These are phyloP conservation scores for Xylariaceae sp. DNA, from an alignment of 2,329 filamentous ascomycete genomes.

Conservation along the genomic window DNA sequence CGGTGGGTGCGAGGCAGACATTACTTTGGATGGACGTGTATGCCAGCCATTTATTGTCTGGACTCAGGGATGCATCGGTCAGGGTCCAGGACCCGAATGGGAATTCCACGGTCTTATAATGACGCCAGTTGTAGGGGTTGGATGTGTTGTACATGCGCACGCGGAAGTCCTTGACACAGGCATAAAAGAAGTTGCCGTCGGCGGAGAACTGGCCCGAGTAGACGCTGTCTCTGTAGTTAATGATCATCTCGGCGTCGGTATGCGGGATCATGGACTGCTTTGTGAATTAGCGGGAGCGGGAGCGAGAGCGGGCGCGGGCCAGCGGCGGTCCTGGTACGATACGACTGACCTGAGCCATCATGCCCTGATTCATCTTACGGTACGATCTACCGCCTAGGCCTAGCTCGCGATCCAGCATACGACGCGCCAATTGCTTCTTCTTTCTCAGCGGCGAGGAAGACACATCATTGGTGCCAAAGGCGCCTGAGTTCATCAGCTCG, in stretches of 20 bases:
- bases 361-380: constrained; percentile 53
- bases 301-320: not conserved
- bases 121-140: constrained; percentile 90
- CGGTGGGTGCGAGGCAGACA: constrained; percentile 81
- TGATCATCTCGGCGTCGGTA: constrained; percentile 73
- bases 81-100: constrained; percentile 92
- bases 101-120: constrained; percentile 86
- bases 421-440: constrained; percentile 58
- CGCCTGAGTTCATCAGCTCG: constrained; percentile 74
- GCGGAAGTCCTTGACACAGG: constrained; percentile 84
- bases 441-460: constrained; percentile 40
- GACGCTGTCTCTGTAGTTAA: constrained; percentile 79
- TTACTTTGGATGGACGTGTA: constrained; percentile 83
- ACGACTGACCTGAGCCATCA: constrained; percentile 60
- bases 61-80: constrained; percentile 85
- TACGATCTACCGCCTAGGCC: constrained; percentile 59
- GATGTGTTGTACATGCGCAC: constrained; percentile 97
- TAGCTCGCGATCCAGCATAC: constrained; percentile 76
- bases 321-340: not conserved
- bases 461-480: constrained; percentile 64
- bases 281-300: constrained; percentile 14
- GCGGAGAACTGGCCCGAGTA: constrained; percentile 97
- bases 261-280: constrained; percentile 67
- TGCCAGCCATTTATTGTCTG: constrained; percentile 85
- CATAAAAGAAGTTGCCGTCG: constrained; percentile 96